phyloP scores from a whole-genome alignment of 1,284 basidiomycete species.

The Trametes polyzona region DNA sequence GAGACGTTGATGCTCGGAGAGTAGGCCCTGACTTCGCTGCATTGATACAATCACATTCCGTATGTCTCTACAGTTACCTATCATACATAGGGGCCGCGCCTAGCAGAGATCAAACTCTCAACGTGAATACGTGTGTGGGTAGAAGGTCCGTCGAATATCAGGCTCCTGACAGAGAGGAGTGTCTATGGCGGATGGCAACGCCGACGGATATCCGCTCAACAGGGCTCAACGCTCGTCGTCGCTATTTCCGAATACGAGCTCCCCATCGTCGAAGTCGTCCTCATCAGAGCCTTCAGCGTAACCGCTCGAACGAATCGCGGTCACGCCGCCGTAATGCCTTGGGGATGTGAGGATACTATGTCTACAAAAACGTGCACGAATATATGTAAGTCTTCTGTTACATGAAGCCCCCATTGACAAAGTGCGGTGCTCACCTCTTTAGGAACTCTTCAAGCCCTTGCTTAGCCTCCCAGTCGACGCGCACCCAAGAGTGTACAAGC shows the following conservation, averaged over 20 bases:
- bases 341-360: slow-evolving; percentile 48
- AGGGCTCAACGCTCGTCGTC: slow-evolving; percentile 31
- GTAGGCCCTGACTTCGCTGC: too few relatives aligned
- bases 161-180: too few relatives aligned
- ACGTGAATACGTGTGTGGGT: too few relatives aligned
- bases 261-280: slow-evolving; percentile 41
- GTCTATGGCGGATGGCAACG: neutral
- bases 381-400: neutral
- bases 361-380: slow-evolving; percentile 31
- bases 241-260: slow-evolving; percentile 37
- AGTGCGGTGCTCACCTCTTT: slow-evolving; percentile 54
- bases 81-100: too few relatives aligned
- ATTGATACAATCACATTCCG: too few relatives aligned
- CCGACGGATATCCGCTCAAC: neutral
- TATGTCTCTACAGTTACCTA: too few relatives aligned
- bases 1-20: too few relatives aligned
- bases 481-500: slow-evolving; percentile 80
- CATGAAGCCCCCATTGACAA: too few relatives aligned
- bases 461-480: slow-evolving; percentile 82
- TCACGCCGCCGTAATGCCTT: slow-evolving; percentile 28
- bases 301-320: slow-evolving; percentile 35
- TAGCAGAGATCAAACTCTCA: too few relatives aligned
- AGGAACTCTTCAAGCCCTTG: slow-evolving; percentile 72
- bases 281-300: slow-evolving; percentile 45
- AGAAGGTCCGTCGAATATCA: neutral